A percentile compares a stretch with the other conserved stretches of the same genome.
phyloP scores from a whole-genome alignment of 2,329 filamentous ascomycete species.

The Fusarium sp. region DNA sequence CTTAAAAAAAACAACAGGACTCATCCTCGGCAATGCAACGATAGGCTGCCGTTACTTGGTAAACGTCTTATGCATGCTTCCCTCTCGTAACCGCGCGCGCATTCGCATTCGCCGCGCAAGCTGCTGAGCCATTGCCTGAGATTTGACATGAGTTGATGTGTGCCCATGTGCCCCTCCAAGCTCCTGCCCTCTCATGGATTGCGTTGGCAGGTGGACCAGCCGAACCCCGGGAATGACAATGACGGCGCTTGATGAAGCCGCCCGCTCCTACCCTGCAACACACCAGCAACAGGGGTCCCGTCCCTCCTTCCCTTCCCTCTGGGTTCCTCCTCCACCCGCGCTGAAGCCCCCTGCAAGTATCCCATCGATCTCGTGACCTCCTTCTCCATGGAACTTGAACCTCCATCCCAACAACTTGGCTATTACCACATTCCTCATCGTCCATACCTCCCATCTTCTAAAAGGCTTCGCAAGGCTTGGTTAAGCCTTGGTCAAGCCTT shows the following conservation, averaged over 20 bases:
- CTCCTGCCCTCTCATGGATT: not conserved
- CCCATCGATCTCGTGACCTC: not conserved
- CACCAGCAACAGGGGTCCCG: constrained; percentile 12
- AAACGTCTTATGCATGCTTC: constrained; percentile 10
- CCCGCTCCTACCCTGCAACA: not conserved
- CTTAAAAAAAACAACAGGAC: constrained; percentile 4
- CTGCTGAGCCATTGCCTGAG: constrained; percentile 8
- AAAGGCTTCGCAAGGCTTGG: constrained; percentile 4
- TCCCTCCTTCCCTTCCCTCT: constrained; percentile 5
- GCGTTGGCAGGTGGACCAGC: constrained; percentile 40
- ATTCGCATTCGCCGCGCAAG: constrained; percentile 10
- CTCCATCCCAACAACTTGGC: not conserved
- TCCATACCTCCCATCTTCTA: not conserved
- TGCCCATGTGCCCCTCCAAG: constrained; percentile 21
- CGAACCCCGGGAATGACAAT: constrained; percentile 11
- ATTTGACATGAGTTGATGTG: not conserved
- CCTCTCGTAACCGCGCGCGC: constrained; percentile 13
- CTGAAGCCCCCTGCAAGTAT: not conserved
- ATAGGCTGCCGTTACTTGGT: constrained; percentile 7
- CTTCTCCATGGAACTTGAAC: not conserved
- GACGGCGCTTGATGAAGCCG: constrained; percentile 14
- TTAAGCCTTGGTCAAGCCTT: constrained; percentile 21
- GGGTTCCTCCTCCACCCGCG: not conserved
- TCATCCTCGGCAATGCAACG: not conserved
- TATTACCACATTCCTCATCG: not conserved